phyloP scores from a whole-genome alignment of 495 filamentous ascomycete genomes.

The Glarea lozoyensis region DNA sequence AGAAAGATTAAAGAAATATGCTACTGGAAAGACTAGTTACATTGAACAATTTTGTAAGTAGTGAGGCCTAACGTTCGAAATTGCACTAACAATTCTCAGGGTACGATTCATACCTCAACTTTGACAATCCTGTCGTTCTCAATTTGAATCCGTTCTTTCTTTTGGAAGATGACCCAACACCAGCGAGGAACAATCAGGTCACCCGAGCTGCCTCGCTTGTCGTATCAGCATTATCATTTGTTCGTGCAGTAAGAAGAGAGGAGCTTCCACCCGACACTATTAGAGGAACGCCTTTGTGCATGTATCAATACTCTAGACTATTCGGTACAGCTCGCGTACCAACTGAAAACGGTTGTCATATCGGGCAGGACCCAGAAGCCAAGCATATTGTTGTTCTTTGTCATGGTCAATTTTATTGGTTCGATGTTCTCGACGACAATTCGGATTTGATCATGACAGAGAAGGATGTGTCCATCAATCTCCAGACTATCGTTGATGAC shows the following conservation, averaged over 20 bases:
- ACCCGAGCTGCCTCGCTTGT: constrained; percentile 89
- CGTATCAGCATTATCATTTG: constrained; percentile 83
- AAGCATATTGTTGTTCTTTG: constrained; percentile 93
- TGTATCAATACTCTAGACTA: constrained; percentile 95
- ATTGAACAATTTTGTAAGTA: constrained; percentile 98
- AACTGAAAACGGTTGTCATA: constrained; percentile 91
- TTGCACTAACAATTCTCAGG: constrained; percentile 40
- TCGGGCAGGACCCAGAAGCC: constrained; percentile 80
- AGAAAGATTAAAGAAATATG: constrained; percentile 85
- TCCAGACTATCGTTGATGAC: constrained; percentile 88
- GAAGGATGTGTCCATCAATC: constrained; percentile 84
- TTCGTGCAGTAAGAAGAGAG: constrained; percentile 85
- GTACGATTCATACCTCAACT: constrained; percentile 98
- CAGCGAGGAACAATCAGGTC: constrained; percentile 91
- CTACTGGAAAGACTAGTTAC: constrained; percentile 86
- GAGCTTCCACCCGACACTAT: constrained; percentile 87
- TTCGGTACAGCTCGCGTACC: constrained; percentile 94
- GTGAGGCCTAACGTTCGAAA: neutral
- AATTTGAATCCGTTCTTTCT: constrained; percentile 98
- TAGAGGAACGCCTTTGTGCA: constrained; percentile 75
- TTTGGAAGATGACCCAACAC: constrained; percentile 94
- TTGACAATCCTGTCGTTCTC: constrained; percentile 93
- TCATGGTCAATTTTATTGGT: constrained; percentile 98
- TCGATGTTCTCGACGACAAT: constrained; percentile 92
- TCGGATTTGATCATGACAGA: constrained; percentile 95